These are phyloP conservation scores for Thermoascus crustaceus DNA, from an alignment of 2,329 filamentous ascomycete species.

Conservation along the genomic window DNA sequence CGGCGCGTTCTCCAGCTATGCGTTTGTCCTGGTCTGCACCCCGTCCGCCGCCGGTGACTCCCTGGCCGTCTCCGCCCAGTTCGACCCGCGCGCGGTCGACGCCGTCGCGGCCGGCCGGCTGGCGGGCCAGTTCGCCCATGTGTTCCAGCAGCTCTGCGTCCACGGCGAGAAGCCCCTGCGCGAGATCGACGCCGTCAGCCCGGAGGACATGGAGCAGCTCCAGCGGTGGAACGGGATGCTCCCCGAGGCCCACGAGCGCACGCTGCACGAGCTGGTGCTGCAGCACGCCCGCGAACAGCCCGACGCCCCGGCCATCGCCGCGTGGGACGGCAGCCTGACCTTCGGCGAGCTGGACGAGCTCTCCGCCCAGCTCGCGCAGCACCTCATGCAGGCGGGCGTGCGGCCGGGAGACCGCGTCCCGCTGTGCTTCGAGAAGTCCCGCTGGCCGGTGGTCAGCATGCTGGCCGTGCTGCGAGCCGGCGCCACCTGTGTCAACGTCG, in stretches of 20 bases:
- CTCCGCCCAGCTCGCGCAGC: constrained; percentile 24
- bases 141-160: no score
- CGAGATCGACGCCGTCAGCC: not conserved
- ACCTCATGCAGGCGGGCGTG: constrained; percentile 23
- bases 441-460: constrained; percentile 23
- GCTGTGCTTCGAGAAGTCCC: constrained; percentile 21
- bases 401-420: constrained; percentile 20
- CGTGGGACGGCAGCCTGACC: constrained; percentile 26
- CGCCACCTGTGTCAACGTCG: constrained; percentile 28
- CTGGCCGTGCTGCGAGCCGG: constrained; percentile 24
- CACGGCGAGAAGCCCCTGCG: no score
- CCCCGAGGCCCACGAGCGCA: not conserved
- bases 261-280: not conserved
- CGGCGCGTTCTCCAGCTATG: no score
- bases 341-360: constrained; percentile 26
- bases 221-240: not conserved
- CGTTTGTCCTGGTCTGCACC: no score
- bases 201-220: not conserved
- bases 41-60: no score
- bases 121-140: no score
- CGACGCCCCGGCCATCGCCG: constrained; percentile 19
- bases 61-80: no score
- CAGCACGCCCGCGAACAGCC: constrained; percentile 7
- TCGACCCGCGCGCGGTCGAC: no score
- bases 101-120: no score